Base-by-base conservation (phyloP, 1,139 yeast species). In the Taphrina sp. region DNA sequence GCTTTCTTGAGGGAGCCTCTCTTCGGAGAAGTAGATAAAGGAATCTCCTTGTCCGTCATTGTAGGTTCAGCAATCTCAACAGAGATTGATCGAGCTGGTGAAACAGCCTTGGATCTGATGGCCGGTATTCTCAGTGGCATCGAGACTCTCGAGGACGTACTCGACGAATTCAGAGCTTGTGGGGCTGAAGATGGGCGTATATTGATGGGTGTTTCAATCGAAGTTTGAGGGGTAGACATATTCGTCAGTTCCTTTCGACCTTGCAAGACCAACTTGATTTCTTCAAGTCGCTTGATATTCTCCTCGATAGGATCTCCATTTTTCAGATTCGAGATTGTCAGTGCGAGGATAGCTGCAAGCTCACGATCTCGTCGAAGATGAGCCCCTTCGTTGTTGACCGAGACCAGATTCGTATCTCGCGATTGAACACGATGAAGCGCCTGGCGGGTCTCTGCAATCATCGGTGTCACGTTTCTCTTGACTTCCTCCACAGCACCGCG, bases 391-490 rank as follows among this genome's bases (percentile, higher is more conserved):
- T 10, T 4, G 5, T 12, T n/a, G 20, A 8, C 7, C 17, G 22
- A 16, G 3, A 28, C 46, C 8, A 28, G 8, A 12, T 33, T 39
- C 10, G 54, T 31, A 4, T 41, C 37, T 5, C 46, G 29, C 10
- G 54, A 38, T 22, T 33, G 26, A 7, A 36, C 28, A 3, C 54
- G 33, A 10, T 34, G 33, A 14, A 49, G 20, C 3, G 37, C 54
- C 10, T 49, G 54, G 23, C 54, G 45, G 10, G 54, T 42, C 36
- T 49, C 54, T 4, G 33, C 31, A 23, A 43, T 43, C 38, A 45
- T 45, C 26, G 52, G 41, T 12, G 41, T 34, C 17, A 52, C 56
- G 16, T 44, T 44, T 10, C 49, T 14, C 12, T 24, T 33, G 23
- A 52, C 38, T 24, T 52, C 56, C 16, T 42, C 38, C 36, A 52